Percentiles rank a stretch among this genome's conserved stretches.
Conservation (phyloP, 2,329 filamentous ascomycete species). For the Trichophyton rubrum region DNA sequence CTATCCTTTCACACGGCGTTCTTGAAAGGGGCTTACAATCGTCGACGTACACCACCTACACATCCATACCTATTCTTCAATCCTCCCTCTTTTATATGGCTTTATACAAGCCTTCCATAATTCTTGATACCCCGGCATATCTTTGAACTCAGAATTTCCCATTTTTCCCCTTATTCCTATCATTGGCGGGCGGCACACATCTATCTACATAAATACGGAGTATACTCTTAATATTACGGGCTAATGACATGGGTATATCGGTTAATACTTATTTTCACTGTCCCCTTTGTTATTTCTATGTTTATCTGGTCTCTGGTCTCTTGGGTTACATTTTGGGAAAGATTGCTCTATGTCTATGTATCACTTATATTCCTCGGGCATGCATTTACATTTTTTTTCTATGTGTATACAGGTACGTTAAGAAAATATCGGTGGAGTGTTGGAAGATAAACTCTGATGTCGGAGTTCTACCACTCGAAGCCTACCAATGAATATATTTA, state of each 20-base stretch:
- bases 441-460: background rate
- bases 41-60: background rate
- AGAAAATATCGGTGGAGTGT: background rate
- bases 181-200: background rate
- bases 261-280: background rate
- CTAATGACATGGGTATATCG: background rate
- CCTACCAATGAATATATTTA: background rate
- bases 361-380: background rate
- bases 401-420: background rate
- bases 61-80: background rate
- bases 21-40: background rate
- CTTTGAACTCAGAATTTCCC: background rate
- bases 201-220: background rate
- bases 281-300: background rate
- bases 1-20: background rate
- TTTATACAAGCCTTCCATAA: background rate
- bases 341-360: background rate
- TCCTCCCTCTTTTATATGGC: background rate
- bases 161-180: background rate
- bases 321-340: background rate
- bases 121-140: slow-evolving; percentile 1
- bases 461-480: background rate
- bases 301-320: background rate
- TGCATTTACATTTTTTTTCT: background rate
- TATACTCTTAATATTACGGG: background rate